phyloP scores from a whole-genome alignment of 768 basidiomycete species.

The Leccinum boreale region DNA sequence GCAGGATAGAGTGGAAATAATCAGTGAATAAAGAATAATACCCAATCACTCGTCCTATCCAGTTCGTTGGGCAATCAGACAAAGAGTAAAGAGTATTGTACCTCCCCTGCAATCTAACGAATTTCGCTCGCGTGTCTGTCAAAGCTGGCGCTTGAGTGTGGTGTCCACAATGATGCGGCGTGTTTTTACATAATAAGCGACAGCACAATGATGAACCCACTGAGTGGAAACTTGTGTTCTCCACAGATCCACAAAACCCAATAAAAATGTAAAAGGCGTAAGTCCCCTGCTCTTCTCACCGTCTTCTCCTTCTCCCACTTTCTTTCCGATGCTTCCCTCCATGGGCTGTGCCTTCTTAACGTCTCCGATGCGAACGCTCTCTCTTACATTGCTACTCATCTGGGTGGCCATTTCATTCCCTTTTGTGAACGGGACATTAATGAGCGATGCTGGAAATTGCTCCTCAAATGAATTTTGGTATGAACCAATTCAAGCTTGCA shows the following conservation, averaged over 20 bases:
- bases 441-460: conserved; percentile 11
- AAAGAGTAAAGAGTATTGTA: conserved; percentile 33
- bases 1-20: conserved; percentile 22
- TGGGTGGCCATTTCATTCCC: conserved; percentile 9
- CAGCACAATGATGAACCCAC: conserved; percentile 2
- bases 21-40: conserved; percentile 28
- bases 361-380: background rate
- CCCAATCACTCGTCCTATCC: conserved; percentile 26
- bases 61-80: conserved; percentile 15
- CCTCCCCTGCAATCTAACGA: conserved; percentile 26
- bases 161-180: background rate
- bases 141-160: background rate
- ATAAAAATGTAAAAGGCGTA: background rate
- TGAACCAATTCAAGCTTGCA: conserved; percentile 8
- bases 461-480: conserved; percentile 16
- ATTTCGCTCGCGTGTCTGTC: conserved; percentile 12
- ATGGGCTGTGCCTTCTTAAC: conserved; percentile 9
- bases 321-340: background rate
- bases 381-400: background rate
- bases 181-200: background rate
- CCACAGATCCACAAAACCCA: conserved; percentile 4
- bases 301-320: background rate
- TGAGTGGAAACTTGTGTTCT: background rate
- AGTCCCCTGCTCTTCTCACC: background rate
- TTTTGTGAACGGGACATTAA: conserved; percentile 4